Percentiles rank a stretch among this genome's conserved stretches.
These are phyloP conservation scores for Narthecium ossifragum DNA, from an alignment of 106 monocot genomes.

Conservation along the genomic window DNA sequence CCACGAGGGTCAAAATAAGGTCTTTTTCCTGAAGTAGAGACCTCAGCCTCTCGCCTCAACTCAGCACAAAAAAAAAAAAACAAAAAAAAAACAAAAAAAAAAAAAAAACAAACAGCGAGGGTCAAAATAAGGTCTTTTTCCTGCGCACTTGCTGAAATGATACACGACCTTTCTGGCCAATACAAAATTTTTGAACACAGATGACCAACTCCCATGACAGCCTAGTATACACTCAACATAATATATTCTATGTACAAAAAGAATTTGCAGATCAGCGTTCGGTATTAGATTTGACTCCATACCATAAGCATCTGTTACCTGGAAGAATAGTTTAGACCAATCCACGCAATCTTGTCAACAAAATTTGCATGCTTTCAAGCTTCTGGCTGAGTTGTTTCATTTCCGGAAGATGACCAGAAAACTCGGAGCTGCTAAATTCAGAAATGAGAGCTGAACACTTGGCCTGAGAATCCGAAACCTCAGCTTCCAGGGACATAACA, in stretches of 20 bases:
- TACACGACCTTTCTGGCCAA: no score
- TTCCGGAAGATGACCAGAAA: constrained; percentile 30
- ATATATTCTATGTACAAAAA: constrained; percentile 26
- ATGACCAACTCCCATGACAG: no score
- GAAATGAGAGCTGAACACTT: constrained; percentile 60
- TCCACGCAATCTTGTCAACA: constrained; percentile 57
- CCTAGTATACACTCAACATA: constrained; percentile 15
- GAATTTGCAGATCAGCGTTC: constrained; percentile 5
- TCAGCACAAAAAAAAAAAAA: no score
- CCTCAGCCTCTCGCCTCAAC: no score
- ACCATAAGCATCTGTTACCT: neutral
- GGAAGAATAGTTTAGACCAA: constrained; percentile 16
- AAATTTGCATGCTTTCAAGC: constrained; percentile 70
- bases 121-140: no score
- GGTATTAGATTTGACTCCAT: neutral
- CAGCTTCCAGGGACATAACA: constrained; percentile 49
- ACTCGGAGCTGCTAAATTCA: constrained; percentile 32
- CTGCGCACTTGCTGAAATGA: no score
- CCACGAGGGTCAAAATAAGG: no score
- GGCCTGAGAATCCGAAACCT: constrained; percentile 57
- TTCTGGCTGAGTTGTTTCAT: constrained; percentile 62
- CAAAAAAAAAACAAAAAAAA: no score
- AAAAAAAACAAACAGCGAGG: no score
- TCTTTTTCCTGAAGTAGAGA: no score
- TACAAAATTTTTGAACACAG: neutral